These are phyloP conservation scores for Sugiyamaella neomexicana DNA, from an alignment of 1,139 yeast species.

Conservation along the genomic window DNA sequence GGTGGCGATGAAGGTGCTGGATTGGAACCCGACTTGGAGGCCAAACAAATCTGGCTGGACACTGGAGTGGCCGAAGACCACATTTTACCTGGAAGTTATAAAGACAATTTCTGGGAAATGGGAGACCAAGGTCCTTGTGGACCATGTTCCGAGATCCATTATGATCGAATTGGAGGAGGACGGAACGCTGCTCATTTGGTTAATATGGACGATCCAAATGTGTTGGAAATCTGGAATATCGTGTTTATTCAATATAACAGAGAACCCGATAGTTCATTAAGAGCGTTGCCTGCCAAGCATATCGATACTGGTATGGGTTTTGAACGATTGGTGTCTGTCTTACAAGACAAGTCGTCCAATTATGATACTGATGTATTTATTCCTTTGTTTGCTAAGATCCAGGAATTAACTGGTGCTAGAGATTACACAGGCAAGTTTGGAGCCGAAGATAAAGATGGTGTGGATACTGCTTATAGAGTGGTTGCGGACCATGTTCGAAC, in stretches of 20 bases:
- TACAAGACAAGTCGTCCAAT: conserved; percentile 87
- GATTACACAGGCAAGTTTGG: conserved; percentile 92
- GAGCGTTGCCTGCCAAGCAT: conserved; percentile 86
- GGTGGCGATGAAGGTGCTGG: conserved; percentile 87
- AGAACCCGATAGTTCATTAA: conserved; percentile 81
- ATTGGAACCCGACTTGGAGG: conserved; percentile 92
- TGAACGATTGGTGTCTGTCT: conserved; percentile 91
- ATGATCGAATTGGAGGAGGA: conserved; percentile 94
- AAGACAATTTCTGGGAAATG: conserved; percentile 99
- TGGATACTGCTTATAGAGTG: conserved; percentile 97
- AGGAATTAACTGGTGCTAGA: conserved; percentile 90
- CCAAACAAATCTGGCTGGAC: conserved; percentile 78
- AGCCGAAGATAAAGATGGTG: conserved; percentile 81
- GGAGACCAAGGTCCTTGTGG: conserved; percentile 99
- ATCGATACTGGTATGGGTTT: conserved; percentile 99
- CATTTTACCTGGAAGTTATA: conserved; percentile 83
- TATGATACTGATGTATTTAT: conserved; percentile 96
- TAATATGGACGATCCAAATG: conserved; percentile 96
- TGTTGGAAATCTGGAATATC: conserved; percentile 94
- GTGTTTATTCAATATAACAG: conserved; percentile 96
- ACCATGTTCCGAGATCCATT: conserved; percentile 96
- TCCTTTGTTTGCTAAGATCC: conserved; percentile 80
- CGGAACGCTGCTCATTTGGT: conserved; percentile 90
- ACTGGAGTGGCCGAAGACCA: conserved; percentile 92
- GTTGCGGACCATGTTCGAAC: conserved; percentile 98